Evolutionary conservation across 2,329 filamentous ascomycete genomes (phyloP).

Genomic region (Trichothecium sympodiale): DNA sequence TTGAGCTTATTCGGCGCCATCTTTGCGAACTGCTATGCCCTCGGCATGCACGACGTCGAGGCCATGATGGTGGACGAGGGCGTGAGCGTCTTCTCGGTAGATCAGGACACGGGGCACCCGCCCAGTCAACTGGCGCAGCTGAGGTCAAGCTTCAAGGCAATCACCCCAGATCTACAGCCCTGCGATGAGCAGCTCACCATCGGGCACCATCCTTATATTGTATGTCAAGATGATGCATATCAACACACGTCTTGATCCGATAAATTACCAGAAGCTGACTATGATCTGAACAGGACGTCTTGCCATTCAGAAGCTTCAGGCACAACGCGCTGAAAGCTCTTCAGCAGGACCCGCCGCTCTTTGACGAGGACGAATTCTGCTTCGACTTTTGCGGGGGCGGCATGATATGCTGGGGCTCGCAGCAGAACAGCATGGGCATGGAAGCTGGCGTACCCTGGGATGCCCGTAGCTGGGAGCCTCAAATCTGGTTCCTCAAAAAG

Average conservation of each 20-base stretch:
- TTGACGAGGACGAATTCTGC: conserved; percentile 25
- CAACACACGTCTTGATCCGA: too few species aligned
- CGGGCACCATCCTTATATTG: conserved; percentile 22
- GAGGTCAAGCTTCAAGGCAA: conserved; percentile 11
- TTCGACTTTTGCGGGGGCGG: conserved; percentile 22
- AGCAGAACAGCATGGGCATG: conserved; percentile 15
- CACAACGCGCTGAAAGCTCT: conserved; percentile 16
- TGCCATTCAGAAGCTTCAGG: conserved; percentile 21
- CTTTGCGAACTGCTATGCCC: conserved; percentile 24
- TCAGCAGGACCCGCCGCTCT: conserved; percentile 11
- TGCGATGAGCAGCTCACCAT: conserved; percentile 19
- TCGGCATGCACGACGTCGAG: conserved; percentile 16
- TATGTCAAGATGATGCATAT: conserved; percentile 6
- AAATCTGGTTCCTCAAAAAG: conserved; percentile 30
- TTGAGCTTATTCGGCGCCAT: conserved; percentile 20
- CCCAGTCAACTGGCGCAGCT: conserved; percentile 13
- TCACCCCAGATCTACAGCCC: conserved; percentile 19
- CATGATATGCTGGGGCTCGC: conserved; percentile 25
- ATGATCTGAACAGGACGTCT: conserved; percentile 14
- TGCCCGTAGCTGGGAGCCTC: conserved; percentile 30
- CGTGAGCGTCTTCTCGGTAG: conserved; percentile 19
- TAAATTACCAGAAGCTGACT: too few species aligned
- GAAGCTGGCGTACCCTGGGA: conserved; percentile 30
- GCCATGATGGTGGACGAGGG: conserved; percentile 14
- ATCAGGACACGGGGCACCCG: conserved; percentile 12